Evolutionary conservation across 306 rosid species (phyloP).

Genomic region (Delonix regia): DNA sequence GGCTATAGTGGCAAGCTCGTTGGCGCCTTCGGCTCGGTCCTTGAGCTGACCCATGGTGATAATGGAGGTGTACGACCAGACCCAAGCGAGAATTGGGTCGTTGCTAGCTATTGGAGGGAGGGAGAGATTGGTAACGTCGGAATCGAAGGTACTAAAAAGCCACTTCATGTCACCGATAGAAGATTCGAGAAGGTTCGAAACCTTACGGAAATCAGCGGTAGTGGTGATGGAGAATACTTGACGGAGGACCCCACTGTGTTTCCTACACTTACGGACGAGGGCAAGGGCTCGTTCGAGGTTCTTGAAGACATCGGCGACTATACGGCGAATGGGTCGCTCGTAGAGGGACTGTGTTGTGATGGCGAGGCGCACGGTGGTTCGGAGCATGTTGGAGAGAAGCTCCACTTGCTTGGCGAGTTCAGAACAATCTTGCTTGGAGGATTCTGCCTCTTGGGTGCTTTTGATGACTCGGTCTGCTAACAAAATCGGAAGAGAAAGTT

Average conservation of each 20-base stretch:
- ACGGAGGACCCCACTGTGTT: conserved; percentile 67
- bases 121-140: conserved; percentile 57
- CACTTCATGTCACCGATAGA: conserved; percentile 76
- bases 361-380: conserved; percentile 56
- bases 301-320: conserved; percentile 58
- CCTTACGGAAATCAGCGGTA: conserved; percentile 67
- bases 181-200: conserved; percentile 58
- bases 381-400: conserved; percentile 61
- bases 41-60: conserved; percentile 71
- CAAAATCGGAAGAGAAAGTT: conserved; percentile 58
- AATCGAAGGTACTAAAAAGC: conserved; percentile 65
- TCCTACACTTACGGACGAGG: conserved; percentile 61
- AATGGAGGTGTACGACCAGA: conserved; percentile 66
- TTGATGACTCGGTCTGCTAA: conserved; percentile 70
- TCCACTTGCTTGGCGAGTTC: conserved; percentile 65
- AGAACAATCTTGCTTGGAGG: conserved; percentile 60
- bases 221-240: conserved; percentile 71
- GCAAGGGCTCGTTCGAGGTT: conserved; percentile 63
- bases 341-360: conserved; percentile 55
- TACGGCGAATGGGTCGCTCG: conserved; percentile 73
- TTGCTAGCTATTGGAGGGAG: conserved; percentile 78
- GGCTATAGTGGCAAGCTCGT: conserved; percentile 50
- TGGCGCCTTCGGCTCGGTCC: conserved; percentile 72
- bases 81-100: conserved; percentile 82
- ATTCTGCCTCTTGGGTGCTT: conserved; percentile 67